Conservation (phyloP, 805 yeast species). For the Zygoascus flipseniorum region DNA sequence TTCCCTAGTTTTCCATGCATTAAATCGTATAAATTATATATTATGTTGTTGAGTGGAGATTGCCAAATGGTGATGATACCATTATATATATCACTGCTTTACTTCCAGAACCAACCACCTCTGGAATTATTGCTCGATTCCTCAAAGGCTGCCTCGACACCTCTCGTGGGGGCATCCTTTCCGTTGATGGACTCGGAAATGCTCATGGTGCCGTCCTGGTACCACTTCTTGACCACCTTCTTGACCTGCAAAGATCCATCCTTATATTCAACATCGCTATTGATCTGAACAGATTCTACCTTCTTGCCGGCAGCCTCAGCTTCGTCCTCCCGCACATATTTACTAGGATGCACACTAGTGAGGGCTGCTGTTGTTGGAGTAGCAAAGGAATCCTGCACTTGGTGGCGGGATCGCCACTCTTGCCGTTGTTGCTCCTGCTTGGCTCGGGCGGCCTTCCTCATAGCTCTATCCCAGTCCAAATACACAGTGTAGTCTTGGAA, state of each 20-base stretch:
- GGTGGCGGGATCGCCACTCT: background rate
- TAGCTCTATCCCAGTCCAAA: conserved; percentile 57
- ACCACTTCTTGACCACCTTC: conserved; percentile 25
- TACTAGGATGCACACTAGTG: background rate
- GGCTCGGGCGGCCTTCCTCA: conserved; percentile 24
- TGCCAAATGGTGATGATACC: background rate
- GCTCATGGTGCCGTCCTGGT: conserved; percentile 24
- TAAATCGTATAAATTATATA: background rate
- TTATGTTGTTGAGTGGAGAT: background rate
- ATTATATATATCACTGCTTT: background rate
- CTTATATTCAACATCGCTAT: conserved; percentile 20
- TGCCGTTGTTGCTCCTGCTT: conserved; percentile 4
- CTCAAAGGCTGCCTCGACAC: conserved; percentile 1
- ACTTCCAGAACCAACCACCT: conserved; percentile 27
- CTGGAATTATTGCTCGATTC: conserved; percentile 4
- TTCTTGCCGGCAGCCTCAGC: conserved; percentile 24
- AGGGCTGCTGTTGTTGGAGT: background rate
- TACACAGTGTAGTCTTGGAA: conserved; percentile 59
- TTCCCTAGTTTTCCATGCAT: background rate
- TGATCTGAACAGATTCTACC: conserved; percentile 19
- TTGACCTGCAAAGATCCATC: conserved; percentile 26
- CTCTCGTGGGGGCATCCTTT: background rate
- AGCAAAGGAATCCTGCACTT: background rate
- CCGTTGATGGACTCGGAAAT: conserved; percentile 19
- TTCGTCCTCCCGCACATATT: conserved; percentile 17